Base-by-base conservation (phyloP, 208 protist genomes). In the Herpetomonas tarakana region DNA sequence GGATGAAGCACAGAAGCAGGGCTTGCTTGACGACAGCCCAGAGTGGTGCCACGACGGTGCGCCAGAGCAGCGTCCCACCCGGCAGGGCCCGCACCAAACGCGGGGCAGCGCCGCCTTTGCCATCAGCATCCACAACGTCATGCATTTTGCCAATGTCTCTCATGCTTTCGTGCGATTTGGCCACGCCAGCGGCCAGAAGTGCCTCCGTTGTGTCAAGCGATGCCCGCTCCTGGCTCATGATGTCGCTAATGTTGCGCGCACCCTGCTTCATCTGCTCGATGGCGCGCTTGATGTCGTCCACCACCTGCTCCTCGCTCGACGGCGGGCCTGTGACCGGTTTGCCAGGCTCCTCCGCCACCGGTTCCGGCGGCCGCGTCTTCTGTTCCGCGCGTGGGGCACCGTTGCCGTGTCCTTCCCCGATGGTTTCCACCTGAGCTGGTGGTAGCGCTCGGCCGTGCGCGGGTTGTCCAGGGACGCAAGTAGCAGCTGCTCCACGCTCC, bases 181-280 rank as follows among this genome's bases (percentile, higher is more conserved):
- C 62, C n/a, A 86, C 56, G 9, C 76, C 78, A 16, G 35, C 55
- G n/a, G 71, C 59, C n/a, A 91, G 67, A 9, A 91, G 71, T 16
- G 62, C 62, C 18, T 65, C 69, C 22, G 63, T 86, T 6, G 61
- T 55, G 39, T 71, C 46, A 30, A 88, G 65, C 45, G 59, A 51
- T n/a, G 52, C 30, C 25, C 71, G 52, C 56, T 91, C 81, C 52
- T 79, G 51, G 49, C 62, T 57, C 71, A 91, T 83, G 44, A 87
- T 27, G 54, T 79, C 74, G 19, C 75, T 74, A 67, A 91, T 73
- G 28, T 81, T 72, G 31, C 81, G 50, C 1, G 72, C 81, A 9
- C 78, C 78, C 38, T 79, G 55, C 53, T 83, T 84, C 77, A 91
- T 84, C 26, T 78, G 75, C 47, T 59, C 47, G 27, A 91, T 77